Percentiles rank a stretch among this genome's conserved stretches.
phyloP scores from a whole-genome alignment of 495 filamentous ascomycete genomes.

The Clavariopsis aquatica region DNA sequence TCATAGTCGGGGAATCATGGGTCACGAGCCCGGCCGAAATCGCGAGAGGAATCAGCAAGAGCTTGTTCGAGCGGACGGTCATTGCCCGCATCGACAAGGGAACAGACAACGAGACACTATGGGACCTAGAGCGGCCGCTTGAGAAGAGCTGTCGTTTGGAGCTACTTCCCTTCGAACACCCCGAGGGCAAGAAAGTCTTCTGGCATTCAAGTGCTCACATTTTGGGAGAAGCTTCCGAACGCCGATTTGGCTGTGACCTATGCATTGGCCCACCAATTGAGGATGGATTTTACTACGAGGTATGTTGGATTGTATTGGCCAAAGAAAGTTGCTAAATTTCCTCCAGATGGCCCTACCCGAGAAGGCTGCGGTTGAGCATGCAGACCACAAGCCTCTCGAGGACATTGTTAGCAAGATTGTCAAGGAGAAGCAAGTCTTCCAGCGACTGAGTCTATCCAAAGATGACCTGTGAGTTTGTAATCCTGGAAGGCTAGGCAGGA shows the following conservation, averaged over 20 bases:
- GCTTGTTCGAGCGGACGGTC: slow-evolving; percentile 71
- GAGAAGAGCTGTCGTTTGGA: slow-evolving; percentile 78
- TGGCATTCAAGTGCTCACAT: slow-evolving; percentile 94
- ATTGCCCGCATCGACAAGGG: slow-evolving; percentile 79
- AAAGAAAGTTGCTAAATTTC: slow-evolving; percentile 68
- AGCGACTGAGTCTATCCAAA: slow-evolving; percentile 84
- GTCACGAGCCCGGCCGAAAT: slow-evolving; percentile 70
- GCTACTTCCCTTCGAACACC: slow-evolving; percentile 79
- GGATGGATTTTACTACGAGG: slow-evolving; percentile 68
- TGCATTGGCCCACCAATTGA: slow-evolving; percentile 91
- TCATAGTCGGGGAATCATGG: slow-evolving; percentile 66
- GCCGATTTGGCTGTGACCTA: slow-evolving; percentile 83
- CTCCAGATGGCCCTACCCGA: slow-evolving; percentile 78
- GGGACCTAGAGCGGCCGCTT: slow-evolving; percentile 89
- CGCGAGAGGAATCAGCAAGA: slow-evolving; percentile 67
- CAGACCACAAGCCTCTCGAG: slow-evolving; percentile 81
- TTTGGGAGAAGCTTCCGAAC: slow-evolving; percentile 90
- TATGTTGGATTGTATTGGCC: slow-evolving; percentile 43
- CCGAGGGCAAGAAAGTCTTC: slow-evolving; percentile 80
- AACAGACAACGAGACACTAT: slow-evolving; percentile 52
- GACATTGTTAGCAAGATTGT: slow-evolving; percentile 72
- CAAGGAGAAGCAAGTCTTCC: slow-evolving; percentile 95
- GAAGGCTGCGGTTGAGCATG: slow-evolving; percentile 66
- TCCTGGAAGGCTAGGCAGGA: not conserved
- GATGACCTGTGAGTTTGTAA: slow-evolving; percentile 60